phyloP scores from a whole-genome alignment of 2,329 filamentous ascomycete species.

The Colletotrichum tanaceti region DNA sequence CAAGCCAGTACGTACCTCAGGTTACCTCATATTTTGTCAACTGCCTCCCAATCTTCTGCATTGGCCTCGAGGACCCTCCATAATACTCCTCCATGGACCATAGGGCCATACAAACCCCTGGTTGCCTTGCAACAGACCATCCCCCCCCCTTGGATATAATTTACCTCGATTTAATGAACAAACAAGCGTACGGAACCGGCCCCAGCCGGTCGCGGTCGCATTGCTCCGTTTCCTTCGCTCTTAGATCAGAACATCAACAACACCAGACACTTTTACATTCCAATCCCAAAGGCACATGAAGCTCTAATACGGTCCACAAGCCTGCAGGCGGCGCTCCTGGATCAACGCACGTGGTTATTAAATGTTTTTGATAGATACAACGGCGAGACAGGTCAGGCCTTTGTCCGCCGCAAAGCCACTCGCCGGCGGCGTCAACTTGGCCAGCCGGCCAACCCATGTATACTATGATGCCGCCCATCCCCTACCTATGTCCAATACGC shows the following conservation, averaged over 20 bases:
- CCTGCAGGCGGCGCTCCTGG: background rate
- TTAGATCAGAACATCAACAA: background rate
- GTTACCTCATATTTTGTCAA: slow-evolving; percentile 1
- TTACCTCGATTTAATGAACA: too few relatives aligned
- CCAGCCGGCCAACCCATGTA: background rate
- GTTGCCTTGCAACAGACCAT: too few relatives aligned
- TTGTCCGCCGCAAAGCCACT: background rate
- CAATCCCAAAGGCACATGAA: background rate
- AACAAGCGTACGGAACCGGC: background rate
- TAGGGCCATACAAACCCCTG: too few relatives aligned
- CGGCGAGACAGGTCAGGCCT: background rate
- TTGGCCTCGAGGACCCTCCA: background rate
- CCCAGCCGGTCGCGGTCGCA: too few relatives aligned
- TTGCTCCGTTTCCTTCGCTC: background rate
- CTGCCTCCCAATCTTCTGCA: background rate
- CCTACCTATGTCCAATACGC: slow-evolving; percentile 6
- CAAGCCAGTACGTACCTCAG: background rate
- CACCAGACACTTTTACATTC: background rate
- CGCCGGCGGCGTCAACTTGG: background rate
- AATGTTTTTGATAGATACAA: slow-evolving; percentile 1
- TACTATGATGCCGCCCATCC: background rate
- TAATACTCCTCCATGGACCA: too few relatives aligned
- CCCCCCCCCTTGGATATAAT: too few relatives aligned
- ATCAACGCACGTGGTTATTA: background rate
- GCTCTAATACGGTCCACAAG: background rate